Evolutionary conservation across 805 yeast genomes (phyloP), one percentile per base, ranked within the genome.

Genomic region (Wickerhamomyces silvicola): DNA sequence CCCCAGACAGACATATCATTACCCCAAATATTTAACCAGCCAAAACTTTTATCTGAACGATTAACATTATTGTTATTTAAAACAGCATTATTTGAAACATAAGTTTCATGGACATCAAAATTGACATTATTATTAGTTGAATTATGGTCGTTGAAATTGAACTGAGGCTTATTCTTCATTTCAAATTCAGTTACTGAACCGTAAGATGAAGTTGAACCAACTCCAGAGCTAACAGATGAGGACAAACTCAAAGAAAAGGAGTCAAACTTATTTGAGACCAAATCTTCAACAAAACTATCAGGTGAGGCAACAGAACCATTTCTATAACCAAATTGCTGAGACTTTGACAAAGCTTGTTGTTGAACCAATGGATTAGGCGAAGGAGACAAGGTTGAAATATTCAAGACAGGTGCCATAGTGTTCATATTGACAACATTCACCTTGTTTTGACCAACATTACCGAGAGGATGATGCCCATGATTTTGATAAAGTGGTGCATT

Each of bases 1-100:
- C 46, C 46, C 56, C 56, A 50, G 36, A 50, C 56, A 10, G 53
- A 49, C 56, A 48, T 50, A 34, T 50, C 56, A 31, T 33, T 46
- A 19, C 54, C 53, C 56, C 56, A 50, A 24, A 50, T 50, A 29
- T 50, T 50, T 32, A 50, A 39, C 49, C 48, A 50, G 17, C 54
- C 54, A 27, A 41, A 32, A 28, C 30, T 33, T 21, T 31, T 38
- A 10, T 38, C 40, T 20, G 45, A 27, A 25, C 31, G 35, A 18
- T 14, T 22, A 5, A 15, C 18, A 22, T 7, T 15, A n/a, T 11
- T 12, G 11, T 17, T 27, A 16, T 22, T 22, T 11, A 22, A 11
- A 10, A 24, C 16, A 11, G 14, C 19, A 24, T 24, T 24, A 24
- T 24, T 22, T 7, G 24, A 22, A 10, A 22, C 24, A 22, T 22